Evolutionary conservation across 345 rosid species (phyloP).

Genomic region (Schrenkiella parvula): DNA sequence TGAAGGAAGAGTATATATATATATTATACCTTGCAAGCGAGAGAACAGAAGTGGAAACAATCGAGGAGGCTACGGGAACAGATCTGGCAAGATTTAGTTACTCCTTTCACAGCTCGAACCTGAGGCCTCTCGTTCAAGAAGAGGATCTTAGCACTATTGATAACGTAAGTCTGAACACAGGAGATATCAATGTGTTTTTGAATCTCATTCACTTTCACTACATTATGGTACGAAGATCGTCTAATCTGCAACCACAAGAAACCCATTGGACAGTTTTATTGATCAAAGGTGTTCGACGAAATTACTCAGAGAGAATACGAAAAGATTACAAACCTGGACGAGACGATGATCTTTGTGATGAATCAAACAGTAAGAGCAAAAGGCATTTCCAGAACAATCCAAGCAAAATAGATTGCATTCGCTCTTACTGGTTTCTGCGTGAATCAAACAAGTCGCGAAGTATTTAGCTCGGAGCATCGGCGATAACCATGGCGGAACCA

Average conservation of each 20-base stretch:
- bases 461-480: constrained; percentile 66
- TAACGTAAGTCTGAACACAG: constrained; percentile 66
- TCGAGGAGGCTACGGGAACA: constrained; percentile 72
- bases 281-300: background rate
- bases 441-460: constrained; percentile 51
- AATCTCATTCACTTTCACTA: constrained; percentile 68
- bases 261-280: too few relatives aligned
- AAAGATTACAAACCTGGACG: constrained; percentile 51
- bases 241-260: constrained; percentile 47
- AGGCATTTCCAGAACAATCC: constrained; percentile 54
- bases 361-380: constrained; percentile 60
- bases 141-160: constrained; percentile 72
- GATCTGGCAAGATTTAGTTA: constrained; percentile 65
- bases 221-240: constrained; percentile 80
- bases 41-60: constrained; percentile 70
- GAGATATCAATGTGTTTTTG: constrained; percentile 67
- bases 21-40: constrained; percentile 57
- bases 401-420: constrained; percentile 76
- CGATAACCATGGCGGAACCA: constrained; percentile 60
- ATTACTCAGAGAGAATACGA: background rate
- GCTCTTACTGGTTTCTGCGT: constrained; percentile 53
- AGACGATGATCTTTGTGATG: constrained; percentile 58
- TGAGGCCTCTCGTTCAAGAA: constrained; percentile 79
- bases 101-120: constrained; percentile 59
- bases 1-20: background rate